Evolutionary conservation across 176 grass and related monocot genomes (phyloP).

Genomic region (Saccharum spontaneum): DNA sequence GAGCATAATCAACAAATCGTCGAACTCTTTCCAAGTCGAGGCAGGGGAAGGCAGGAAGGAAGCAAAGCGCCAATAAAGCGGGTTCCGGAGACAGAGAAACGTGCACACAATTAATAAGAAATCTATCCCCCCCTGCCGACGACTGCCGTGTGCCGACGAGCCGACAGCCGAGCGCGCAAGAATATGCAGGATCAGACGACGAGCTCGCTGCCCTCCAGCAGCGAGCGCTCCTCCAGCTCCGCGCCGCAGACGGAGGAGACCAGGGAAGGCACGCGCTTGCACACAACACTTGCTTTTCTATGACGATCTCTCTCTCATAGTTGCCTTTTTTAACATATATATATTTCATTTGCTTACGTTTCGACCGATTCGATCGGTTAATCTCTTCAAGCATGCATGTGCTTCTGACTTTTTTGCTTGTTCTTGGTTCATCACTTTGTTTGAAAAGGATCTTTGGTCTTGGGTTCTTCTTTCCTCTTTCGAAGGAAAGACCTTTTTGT

Average conservation of each 20-base stretch:
- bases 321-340: no score
- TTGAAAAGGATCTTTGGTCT: background rate
- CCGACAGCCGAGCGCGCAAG: background rate
- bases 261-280: constrained; percentile 60
- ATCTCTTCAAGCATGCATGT: background rate
- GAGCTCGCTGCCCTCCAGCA: constrained; percentile 83
- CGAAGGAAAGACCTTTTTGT: background rate
- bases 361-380: background rate
- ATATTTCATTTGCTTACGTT: background rate
- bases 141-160: background rate
- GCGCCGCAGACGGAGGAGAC: constrained; percentile 39
- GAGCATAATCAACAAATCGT: background rate
- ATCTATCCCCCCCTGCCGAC: background rate
- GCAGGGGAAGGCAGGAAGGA: background rate
- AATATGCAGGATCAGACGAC: constrained; percentile 47
- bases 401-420: background rate
- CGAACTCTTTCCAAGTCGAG: background rate
- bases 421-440: background rate
- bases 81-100: constrained; percentile 22
- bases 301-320: background rate
- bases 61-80: background rate
- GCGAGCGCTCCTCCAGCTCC: constrained; percentile 88
- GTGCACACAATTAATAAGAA: constrained; percentile 40
- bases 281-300: background rate
- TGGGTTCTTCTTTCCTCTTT: background rate